A percentile compares a stretch with the other conserved stretches of the same genome.
These are phyloP conservation scores for Evansstolkia leycettana DNA, from an alignment of 495 filamentous ascomycete species.

Conservation along the genomic window DNA sequence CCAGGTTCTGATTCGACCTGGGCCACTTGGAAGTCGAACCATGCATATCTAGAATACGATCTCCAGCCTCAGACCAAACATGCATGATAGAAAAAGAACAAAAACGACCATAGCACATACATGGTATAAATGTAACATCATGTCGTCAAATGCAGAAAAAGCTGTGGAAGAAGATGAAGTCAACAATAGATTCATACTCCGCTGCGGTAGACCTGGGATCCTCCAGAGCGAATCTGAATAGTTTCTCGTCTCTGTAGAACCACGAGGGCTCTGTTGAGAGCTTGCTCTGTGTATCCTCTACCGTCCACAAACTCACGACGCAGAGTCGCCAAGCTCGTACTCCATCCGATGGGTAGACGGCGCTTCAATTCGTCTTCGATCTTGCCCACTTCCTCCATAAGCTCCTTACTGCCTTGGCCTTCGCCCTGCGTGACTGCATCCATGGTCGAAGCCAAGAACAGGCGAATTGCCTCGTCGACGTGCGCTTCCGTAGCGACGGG, in stretches of 20 bases:
- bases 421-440: constrained; percentile 89
- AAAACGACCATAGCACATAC: constrained; percentile 13
- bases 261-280: constrained; percentile 71
- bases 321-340: constrained; percentile 75
- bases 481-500: constrained; percentile 80
- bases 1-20: too few species aligned
- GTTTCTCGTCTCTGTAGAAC: constrained; percentile 82
- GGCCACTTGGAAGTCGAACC: neutral
- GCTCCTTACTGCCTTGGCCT: constrained; percentile 67
- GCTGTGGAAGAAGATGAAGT: constrained; percentile 1
- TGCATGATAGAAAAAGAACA: constrained; percentile 9
- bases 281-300: constrained; percentile 75
- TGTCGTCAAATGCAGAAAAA: constrained; percentile 13
- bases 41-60: neutral
- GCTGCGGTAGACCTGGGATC: constrained; percentile 76
- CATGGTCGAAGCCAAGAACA: constrained; percentile 97
- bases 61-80: constrained; percentile 1
- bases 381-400: constrained; percentile 78
- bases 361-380: constrained; percentile 86
- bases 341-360: constrained; percentile 88
- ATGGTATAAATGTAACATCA: constrained; percentile 13
- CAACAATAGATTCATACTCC: constrained; percentile 34
- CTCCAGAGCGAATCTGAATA: constrained; percentile 81
- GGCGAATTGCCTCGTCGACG: constrained; percentile 93
- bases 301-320: constrained; percentile 83